Percentiles rank a stretch among this genome's conserved stretches.
These are phyloP conservation scores for Hypholoma fasciculare DNA, from an alignment of 768 basidiomycete genomes.

Conservation along the genomic window DNA sequence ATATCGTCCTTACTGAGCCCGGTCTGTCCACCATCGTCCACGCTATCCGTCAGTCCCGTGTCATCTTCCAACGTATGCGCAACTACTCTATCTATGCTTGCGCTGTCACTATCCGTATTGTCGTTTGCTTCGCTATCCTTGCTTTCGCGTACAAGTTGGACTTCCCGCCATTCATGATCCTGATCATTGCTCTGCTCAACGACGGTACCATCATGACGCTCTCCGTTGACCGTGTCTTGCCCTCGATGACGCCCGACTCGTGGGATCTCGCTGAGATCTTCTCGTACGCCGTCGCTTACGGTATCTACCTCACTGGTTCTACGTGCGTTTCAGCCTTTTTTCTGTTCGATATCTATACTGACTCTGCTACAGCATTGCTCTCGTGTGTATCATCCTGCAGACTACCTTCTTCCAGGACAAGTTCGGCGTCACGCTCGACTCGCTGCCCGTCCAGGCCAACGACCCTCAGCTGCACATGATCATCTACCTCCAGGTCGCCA, in stretches of 20 bases:
- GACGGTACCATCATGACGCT: conserved; percentile 99
- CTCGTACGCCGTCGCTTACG: conserved; percentile 93
- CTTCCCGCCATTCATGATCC: conserved; percentile 99
- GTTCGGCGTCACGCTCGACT: conserved; percentile 68
- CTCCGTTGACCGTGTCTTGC: conserved; percentile 93
- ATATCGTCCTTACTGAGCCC: conserved; percentile 97
- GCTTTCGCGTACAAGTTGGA: conserved; percentile 96
- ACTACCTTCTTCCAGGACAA: conserved; percentile 88
- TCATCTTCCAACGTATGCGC: conserved; percentile 99
- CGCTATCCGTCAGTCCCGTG: conserved; percentile 96
- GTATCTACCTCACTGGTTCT: conserved; percentile 88
- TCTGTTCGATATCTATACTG: background rate
- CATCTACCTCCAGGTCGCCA: conserved; percentile 95
- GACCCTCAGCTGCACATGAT: conserved; percentile 84
- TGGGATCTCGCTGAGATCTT: conserved; percentile 98
- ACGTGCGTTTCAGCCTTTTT: conserved; percentile 59
- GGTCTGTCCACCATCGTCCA: conserved; percentile 99
- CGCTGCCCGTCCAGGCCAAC: conserved; percentile 45
- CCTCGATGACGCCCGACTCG: conserved; percentile 88
- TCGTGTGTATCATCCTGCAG: conserved; percentile 83
- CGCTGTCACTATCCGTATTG: conserved; percentile 97
- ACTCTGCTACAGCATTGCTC: conserved; percentile 52
- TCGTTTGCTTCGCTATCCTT: conserved; percentile 94
- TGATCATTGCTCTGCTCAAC: conserved; percentile 95
- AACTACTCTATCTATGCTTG: conserved; percentile 99